Conservation (phyloP, 1,139 yeast genomes). For the Hyphopichia pseudoburtonii region DNA sequence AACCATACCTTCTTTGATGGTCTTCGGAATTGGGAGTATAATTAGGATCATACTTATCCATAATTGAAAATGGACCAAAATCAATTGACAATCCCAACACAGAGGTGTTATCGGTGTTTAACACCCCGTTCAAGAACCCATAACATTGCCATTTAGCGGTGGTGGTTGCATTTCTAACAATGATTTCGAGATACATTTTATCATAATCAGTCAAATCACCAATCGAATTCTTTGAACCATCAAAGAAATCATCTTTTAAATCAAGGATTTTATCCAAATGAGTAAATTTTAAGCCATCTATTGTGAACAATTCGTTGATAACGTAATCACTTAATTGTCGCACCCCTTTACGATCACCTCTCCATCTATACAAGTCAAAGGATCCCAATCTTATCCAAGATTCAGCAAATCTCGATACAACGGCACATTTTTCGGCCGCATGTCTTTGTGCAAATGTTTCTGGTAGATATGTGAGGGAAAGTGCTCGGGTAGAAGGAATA, state of each 20-base stretch:
- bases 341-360: constrained; percentile 67
- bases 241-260: constrained; percentile 21
- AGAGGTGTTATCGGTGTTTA: constrained; percentile 93
- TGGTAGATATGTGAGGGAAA: constrained; percentile 71
- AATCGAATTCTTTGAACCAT: constrained; percentile 15
- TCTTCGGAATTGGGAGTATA: constrained; percentile 94
- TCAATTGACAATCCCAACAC: constrained; percentile 84
- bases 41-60: constrained; percentile 79
- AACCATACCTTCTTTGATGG: constrained; percentile 66
- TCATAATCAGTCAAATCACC: constrained; percentile 64
- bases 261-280: constrained; percentile 21
- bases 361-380: constrained; percentile 80
- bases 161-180: constrained; percentile 69
- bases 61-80: constrained; percentile 91
- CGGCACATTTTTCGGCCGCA: constrained; percentile 76
- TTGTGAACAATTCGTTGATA: constrained; percentile 60
- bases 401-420: constrained; percentile 81
- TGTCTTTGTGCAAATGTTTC: constrained; percentile 74
- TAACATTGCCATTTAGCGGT: constrained; percentile 89
- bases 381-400: constrained; percentile 87
- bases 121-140: constrained; percentile 91
- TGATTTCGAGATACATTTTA: constrained; percentile 67
- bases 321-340: constrained; percentile 69
- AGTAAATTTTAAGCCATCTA: constrained; percentile 34
- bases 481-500: constrained; percentile 83